These are phyloP conservation scores for Populus ilicifolia DNA, from an alignment of 345 rosid genomes.

Conservation along the genomic window DNA sequence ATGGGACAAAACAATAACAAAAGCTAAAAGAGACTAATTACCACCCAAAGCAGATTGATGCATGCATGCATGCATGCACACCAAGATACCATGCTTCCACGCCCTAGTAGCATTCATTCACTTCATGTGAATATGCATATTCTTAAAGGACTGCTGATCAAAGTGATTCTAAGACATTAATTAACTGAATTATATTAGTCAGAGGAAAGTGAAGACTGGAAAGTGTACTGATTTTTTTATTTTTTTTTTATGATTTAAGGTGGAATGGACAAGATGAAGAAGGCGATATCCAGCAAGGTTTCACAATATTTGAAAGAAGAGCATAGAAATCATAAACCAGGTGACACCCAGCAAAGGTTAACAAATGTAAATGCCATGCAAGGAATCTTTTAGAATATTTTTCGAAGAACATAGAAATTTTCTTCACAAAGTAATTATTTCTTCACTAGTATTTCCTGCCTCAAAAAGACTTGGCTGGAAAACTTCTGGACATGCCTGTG, in stretches of 20 bases:
- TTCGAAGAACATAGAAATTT: background rate
- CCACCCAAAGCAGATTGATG: background rate
- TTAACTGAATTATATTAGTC: background rate
- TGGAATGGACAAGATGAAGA: background rate
- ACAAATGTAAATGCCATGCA: background rate
- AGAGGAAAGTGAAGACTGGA: background rate
- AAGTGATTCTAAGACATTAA: background rate
- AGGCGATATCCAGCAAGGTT: background rate
- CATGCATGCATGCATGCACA: background rate
- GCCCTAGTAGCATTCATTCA: background rate
- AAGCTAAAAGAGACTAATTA: background rate
- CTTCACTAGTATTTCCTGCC: background rate
- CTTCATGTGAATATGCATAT: background rate
- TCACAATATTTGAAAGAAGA: background rate
- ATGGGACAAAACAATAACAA: background rate
- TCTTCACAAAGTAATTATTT: background rate
- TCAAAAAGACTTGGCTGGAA: background rate
- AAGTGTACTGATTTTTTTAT: background rate
- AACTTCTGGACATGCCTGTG: background rate
- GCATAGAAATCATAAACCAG: background rate
- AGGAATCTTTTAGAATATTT: background rate
- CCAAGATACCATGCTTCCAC: background rate
- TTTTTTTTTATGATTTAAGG: background rate
- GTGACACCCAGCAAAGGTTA: background rate
- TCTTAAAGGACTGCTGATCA: background rate